phyloP scores from a whole-genome alignment of 2,329 filamentous ascomycete genomes.

The Ramularia collo-cygni region DNA sequence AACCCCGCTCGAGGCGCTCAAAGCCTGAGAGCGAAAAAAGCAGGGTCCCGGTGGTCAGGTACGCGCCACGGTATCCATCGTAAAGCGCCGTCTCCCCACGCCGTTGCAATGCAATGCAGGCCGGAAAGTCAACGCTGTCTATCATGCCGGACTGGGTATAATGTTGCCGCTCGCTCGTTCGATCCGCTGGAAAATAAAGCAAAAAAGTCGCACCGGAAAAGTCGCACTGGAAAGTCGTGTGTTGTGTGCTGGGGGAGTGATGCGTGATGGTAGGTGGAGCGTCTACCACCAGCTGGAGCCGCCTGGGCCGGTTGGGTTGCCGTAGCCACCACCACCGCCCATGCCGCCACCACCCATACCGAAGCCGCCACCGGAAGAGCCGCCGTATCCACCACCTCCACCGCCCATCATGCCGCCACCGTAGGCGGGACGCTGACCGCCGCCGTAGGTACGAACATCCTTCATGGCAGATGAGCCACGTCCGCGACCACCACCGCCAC shows the following conservation, averaged over 20 bases:
- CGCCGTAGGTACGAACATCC: constrained; percentile 65
- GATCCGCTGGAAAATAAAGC: constrained; percentile 16
- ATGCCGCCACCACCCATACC: constrained; percentile 5
- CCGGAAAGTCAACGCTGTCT: constrained; percentile 22
- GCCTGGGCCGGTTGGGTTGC: constrained; percentile 19
- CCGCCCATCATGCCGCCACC: constrained; percentile 52
- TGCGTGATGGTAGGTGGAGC: constrained; percentile 5
- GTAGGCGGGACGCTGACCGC: constrained; percentile 49
- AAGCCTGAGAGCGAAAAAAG: constrained; percentile 18
- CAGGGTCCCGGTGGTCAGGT: constrained; percentile 6
- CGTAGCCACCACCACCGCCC: constrained; percentile 14
- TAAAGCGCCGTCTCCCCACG: constrained; percentile 18
- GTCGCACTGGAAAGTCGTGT: constrained; percentile 13
- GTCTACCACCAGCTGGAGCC: constrained; percentile 23
- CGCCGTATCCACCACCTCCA: constrained; percentile 27
- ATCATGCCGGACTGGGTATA: constrained; percentile 24
- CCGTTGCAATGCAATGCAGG: constrained; percentile 21
- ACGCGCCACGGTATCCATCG: constrained; percentile 16
- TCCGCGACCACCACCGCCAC: constrained; percentile 58
- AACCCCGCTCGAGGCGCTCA: constrained; percentile 16
- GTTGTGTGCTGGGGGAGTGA: constrained; percentile 6
- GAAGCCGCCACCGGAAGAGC: constrained; percentile 5
- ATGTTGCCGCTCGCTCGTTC: constrained; percentile 19
- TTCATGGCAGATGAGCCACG: constrained; percentile 66
- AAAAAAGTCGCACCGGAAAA: constrained; percentile 7